Base-by-base conservation (phyloP, 352 stramenopile species). In the Globisporangium camurandrum region DNA sequence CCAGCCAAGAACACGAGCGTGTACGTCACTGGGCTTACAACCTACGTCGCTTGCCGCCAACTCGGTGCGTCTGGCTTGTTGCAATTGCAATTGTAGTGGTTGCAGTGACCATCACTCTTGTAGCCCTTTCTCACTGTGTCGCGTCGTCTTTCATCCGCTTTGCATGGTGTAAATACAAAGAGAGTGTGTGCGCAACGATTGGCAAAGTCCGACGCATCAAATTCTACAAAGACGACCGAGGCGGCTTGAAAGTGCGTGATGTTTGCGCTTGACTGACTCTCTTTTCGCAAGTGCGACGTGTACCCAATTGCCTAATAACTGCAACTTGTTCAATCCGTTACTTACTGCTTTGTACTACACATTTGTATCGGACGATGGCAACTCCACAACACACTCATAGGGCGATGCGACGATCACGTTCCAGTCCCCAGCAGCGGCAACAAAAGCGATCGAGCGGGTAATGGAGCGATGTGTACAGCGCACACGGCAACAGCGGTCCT, bases 321-420 rank as follows among this genome's bases (percentile, higher is more conserved):
- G 11, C 19, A 17, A 39, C n/a, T n/a, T n/a, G n/a, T n/a, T n/a
- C n/a, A n/a, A n/a, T n/a, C n/a, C n/a, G n/a, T n/a, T n/a, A n/a
- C n/a, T n/a, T n/a, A n/a, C n/a, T n/a, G n/a, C n/a, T n/a, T n/a
- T n/a, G n/a, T n/a, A n/a, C n/a, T n/a, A n/a, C n/a, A n/a, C n/a
- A n/a, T n/a, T n/a, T n/a, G n/a, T n/a, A n/a, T n/a, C n/a, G n/a
- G n/a, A n/a, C n/a, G n/a, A n/a, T n/a, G n/a, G n/a, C n/a, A n/a
- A n/a, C n/a, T n/a, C n/a, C n/a, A n/a, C n/a, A n/a, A n/a, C n/a
- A n/a, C n/a, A n/a, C n/a, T n/a, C n/a, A 23, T 51, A 86, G 75
- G 83, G 83, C n/a, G 83, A 93, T 36, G 83, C 83, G n/a, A 64
- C 88, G 2, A 78, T 92, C 59, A 85, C 75, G n/a, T 93, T 89